Evolutionary conservation across 2,329 filamentous ascomycete genomes (phyloP), one percentile per base, ranked within the genome.

Genomic region (Talaromyces marneffei): DNA sequence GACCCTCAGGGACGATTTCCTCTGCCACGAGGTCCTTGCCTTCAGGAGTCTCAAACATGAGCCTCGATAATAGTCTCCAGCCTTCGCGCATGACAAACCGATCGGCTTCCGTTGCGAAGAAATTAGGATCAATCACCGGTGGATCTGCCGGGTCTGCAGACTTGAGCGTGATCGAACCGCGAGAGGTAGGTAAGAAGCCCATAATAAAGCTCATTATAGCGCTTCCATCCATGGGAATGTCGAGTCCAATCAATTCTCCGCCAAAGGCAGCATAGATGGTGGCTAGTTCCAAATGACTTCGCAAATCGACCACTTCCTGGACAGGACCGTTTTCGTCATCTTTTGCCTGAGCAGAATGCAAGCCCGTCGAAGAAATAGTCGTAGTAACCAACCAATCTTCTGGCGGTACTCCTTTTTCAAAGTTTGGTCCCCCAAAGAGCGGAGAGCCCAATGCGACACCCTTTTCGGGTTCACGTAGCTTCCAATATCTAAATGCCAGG

Each of bases 81-180:
- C 57, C 57, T 31, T 54, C 20, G 16, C 57, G 37, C 35, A 52
- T 42, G 23, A 60, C 37, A 18, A 44, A 37, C 12, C 27, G 37
- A 4, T 61, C 59, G 6, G 35, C 20, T 20, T 61, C 59, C 7
- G 42, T 61, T 1, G 53, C 53, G 16, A 48, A 42, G 14, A 48
- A 50, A 18, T 61, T 61, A 5, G 59, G 59, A 35, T 61, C 59
- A 27, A 54, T 56, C 8, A 57, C 20, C 12, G 59, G 59, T 8
- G 39, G 8, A 27, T 40, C 59, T 5, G 25, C 27, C 16, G 53
- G 53, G 16, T 61, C 53, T 44, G n/a, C 27, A 23, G 59, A 61
- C 10, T 39, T 27, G 4, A 61, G 33, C 12, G 59, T 50, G n/a
- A 61, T 44, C 3, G 59, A 37, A 29, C 59, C 59, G 12, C 53